Evolutionary conservation across 2,329 filamentous ascomycete species (phyloP).

Genomic region (Hymenoscyphus occultus): DNA sequence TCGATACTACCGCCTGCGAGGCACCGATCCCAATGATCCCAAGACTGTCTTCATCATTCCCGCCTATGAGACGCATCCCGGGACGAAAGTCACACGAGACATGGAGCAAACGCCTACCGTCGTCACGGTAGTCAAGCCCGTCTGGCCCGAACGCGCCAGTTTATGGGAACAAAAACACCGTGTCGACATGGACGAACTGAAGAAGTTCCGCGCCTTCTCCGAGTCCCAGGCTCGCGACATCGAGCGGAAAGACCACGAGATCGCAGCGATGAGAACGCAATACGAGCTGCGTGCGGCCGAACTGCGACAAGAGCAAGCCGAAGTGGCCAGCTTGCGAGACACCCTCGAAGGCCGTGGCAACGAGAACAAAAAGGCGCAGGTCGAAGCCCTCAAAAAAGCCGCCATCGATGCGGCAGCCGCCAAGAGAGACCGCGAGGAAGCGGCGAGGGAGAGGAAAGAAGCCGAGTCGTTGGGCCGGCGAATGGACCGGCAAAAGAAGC

Average conservation of each 20-base stretch:
- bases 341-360: not conserved
- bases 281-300: not conserved
- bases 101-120: conserved; percentile 46
- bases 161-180: conserved; percentile 30
- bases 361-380: not conserved
- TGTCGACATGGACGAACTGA: conserved; percentile 22
- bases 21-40: conserved; percentile 39
- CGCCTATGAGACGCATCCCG: conserved; percentile 47
- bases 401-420: not conserved
- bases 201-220: conserved; percentile 4
- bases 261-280: conserved; percentile 8
- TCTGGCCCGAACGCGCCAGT: conserved; percentile 30
- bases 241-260: conserved; percentile 5
- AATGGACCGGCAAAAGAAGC: not conserved
- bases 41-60: conserved; percentile 53
- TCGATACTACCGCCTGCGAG: conserved; percentile 51
- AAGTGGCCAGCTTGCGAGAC: not conserved
- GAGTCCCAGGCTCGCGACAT: not conserved
- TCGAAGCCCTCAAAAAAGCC: not conserved
- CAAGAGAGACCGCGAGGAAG: not conserved
- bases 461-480: not conserved
- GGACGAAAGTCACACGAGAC: conserved; percentile 43
- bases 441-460: not conserved
- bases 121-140: conserved; percentile 33
- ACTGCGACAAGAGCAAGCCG: not conserved